phyloP scores from a whole-genome alignment of 2,329 filamentous ascomycete genomes.

The Aspergillus candidus region DNA sequence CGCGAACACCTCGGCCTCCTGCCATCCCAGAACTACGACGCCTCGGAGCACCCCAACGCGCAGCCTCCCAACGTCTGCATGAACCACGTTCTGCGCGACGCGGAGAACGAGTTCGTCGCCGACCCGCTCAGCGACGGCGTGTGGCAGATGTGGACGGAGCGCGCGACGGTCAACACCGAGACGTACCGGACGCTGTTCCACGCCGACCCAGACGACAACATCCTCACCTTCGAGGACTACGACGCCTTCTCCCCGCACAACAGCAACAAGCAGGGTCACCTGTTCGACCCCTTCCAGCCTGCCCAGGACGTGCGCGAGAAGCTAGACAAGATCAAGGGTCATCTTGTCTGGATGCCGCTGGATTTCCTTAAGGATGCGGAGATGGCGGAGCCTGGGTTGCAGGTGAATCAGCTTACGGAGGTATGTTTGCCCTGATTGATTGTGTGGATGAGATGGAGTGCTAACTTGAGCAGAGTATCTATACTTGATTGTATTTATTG shows the following conservation, averaged over 20 bases:
- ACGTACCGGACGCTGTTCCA: conserved; percentile 79
- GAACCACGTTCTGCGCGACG: conserved; percentile 68
- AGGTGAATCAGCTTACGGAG: conserved; percentile 81
- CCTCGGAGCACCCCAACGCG: conserved; percentile 65
- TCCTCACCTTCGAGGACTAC: conserved; percentile 87
- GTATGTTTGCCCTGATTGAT: conserved; percentile 49
- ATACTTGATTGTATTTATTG: conserved; percentile 19
- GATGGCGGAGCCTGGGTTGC: conserved; percentile 84
- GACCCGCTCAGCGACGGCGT: conserved; percentile 69
- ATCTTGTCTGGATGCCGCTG: conserved; percentile 93
- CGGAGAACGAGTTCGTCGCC: conserved; percentile 60
- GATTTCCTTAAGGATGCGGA: conserved; percentile 75
- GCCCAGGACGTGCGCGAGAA: conserved; percentile 66
- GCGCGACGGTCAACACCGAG: conserved; percentile 71
- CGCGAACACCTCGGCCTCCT: conserved; percentile 86
- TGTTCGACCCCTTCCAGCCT: conserved; percentile 74
- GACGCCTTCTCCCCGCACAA: conserved; percentile 62
- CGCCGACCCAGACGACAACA: conserved; percentile 79
- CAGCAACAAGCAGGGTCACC: conserved; percentile 72
- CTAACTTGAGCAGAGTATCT: conserved; percentile 10
- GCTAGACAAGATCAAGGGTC: conserved; percentile 73
- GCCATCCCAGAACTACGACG: conserved; percentile 63
- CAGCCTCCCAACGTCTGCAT: conserved; percentile 63
- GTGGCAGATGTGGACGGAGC: conserved; percentile 63
- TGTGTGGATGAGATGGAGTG: neutral